phyloP scores from a whole-genome alignment of 257 asterid species.

The Primulina tabacum region DNA sequence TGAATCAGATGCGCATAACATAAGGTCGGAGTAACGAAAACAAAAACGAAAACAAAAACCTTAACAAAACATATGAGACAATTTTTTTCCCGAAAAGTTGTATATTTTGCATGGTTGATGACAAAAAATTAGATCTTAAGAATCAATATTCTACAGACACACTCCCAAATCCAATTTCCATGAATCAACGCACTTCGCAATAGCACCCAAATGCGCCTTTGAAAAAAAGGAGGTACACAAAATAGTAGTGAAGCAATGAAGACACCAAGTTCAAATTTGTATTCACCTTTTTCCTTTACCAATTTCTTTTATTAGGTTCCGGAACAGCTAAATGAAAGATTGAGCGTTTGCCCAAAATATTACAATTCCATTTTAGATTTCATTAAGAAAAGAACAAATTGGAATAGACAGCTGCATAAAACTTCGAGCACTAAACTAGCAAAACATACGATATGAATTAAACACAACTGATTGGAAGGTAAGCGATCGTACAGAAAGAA shows the following conservation, averaged over 20 bases:
- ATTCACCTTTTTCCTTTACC: not conserved
- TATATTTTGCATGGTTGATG: not conserved
- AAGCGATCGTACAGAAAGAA: constrained; percentile 51
- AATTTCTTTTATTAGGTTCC: not conserved
- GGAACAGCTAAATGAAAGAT: not conserved
- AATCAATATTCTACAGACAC: not conserved
- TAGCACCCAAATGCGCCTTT: too few relatives aligned
- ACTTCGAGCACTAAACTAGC: not conserved
- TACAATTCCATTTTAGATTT: not conserved
- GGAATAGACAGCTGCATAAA: not conserved
- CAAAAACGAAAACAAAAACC: not conserved
- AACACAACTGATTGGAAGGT: constrained; percentile 7
- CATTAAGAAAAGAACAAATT: not conserved
- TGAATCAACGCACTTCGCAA: too few relatives aligned
- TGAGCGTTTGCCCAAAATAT: not conserved
- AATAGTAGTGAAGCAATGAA: not conserved
- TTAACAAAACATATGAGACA: not conserved
- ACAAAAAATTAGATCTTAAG: not conserved
- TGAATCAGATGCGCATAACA: not conserved
- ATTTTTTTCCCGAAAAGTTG: not conserved
- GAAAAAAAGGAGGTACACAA: too few relatives aligned
- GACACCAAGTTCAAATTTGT: not conserved
- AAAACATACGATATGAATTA: not conserved
- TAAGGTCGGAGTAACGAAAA: not conserved
- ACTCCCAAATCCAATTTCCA: too few relatives aligned